These are phyloP conservation scores for Phyllosticta capitalensis DNA, from an alignment of 2,329 filamentous ascomycete species.

Conservation along the genomic window DNA sequence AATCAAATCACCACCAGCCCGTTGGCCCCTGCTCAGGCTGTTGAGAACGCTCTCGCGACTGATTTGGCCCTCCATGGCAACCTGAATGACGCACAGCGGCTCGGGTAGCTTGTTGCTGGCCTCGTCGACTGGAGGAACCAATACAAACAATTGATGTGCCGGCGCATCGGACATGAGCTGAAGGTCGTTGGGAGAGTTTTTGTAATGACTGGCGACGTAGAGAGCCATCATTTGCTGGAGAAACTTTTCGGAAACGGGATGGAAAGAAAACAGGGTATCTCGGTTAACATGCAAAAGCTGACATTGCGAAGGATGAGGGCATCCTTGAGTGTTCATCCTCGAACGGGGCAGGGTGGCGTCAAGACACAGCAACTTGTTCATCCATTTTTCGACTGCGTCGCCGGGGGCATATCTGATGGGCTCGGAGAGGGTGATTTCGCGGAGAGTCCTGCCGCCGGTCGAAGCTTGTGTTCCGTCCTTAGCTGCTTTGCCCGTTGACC, in stretches of 20 bases:
- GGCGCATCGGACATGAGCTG: conserved; percentile 97
- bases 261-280: conserved; percentile 96
- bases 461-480: conserved; percentile 25
- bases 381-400: conserved; percentile 89
- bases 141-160: conserved; percentile 89
- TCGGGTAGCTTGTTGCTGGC: conserved; percentile 73
- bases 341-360: conserved; percentile 81
- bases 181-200: conserved; percentile 96
- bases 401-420: conserved; percentile 91
- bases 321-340: conserved; percentile 63
- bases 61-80: conserved; percentile 89
- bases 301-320: conserved; percentile 82
- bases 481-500: conserved; percentile 63
- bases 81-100: conserved; percentile 88
- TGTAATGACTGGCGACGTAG: conserved; percentile 95
- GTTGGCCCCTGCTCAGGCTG: conserved; percentile 76
- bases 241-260: conserved; percentile 93
- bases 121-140: conserved; percentile 77
- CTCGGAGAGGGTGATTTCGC: conserved; percentile 86
- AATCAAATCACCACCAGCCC: conserved; percentile 86
- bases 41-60: conserved; percentile 87
- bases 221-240: conserved; percentile 96
- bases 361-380: conserved; percentile 86
- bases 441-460: conserved; percentile 61
- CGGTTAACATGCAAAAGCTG: conserved; percentile 91